Conservation (phyloP, 1,284 basidiomycete genomes). For the Leccinum fallax region DNA sequence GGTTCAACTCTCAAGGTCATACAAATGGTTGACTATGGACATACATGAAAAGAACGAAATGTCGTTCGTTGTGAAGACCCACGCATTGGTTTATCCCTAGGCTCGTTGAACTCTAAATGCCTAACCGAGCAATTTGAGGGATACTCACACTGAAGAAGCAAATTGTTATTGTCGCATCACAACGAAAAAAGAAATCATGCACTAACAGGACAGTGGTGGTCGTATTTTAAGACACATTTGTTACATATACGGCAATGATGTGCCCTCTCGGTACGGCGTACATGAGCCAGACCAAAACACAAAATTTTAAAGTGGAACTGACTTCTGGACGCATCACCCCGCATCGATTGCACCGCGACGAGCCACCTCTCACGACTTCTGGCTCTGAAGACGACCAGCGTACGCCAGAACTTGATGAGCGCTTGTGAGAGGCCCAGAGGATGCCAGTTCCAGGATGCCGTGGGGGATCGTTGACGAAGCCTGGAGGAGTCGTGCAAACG, state of each 20-base stretch:
- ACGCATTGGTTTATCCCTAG: conserved; percentile 97
- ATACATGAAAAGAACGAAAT: conserved; percentile 94
- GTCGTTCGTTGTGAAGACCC: conserved; percentile 92
- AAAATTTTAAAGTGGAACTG: conserved; percentile 32
- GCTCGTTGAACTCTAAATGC: background rate
- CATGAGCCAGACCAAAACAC: conserved; percentile 14
- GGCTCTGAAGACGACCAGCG: conserved; percentile 41
- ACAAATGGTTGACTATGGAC: background rate
- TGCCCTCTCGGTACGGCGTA: conserved; percentile 62
- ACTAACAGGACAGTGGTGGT: conserved; percentile 91
- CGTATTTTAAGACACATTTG: conserved; percentile 90
- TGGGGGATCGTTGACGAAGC: conserved; percentile 53
- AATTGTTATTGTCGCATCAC: conserved; percentile 6
- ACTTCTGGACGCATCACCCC: conserved; percentile 81
- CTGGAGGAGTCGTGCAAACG: conserved; percentile 77
- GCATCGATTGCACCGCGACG: conserved; percentile 72
- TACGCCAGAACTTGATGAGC: conserved; percentile 11
- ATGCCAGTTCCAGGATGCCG: conserved; percentile 42
- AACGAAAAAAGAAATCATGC: background rate
- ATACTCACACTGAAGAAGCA: conserved; percentile 27
- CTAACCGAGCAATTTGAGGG: background rate
- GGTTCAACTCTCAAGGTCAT: background rate
- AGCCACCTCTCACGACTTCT: conserved; percentile 51
- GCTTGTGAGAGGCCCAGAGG: conserved; percentile 53
- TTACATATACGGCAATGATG: conserved; percentile 97